These are phyloP conservation scores for Chrysanthemum lavandulifolium DNA, from an alignment of 129 eudicot genomes.

Conservation along the genomic window DNA sequence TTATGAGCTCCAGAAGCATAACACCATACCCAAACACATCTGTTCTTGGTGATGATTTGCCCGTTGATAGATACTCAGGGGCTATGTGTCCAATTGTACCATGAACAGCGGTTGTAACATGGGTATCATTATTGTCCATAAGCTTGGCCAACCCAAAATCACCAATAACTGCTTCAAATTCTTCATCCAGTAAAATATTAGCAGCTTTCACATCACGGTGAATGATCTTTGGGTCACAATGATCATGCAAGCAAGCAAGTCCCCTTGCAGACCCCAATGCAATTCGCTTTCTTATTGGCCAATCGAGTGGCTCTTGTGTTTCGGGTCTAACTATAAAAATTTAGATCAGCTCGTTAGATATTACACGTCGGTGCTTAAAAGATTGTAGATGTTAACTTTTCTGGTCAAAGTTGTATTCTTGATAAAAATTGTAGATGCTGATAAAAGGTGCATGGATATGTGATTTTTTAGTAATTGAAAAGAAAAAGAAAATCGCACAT, in stretches of 20 bases:
- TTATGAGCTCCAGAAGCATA: constrained; percentile 82
- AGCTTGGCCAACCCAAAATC: constrained; percentile 81
- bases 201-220: constrained; percentile 84
- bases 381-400: too few species aligned
- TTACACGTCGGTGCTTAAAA: too few species aligned
- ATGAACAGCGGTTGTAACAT: constrained; percentile 80
- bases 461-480: too few species aligned
- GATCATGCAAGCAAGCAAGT: constrained; percentile 73
- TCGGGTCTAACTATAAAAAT: too few species aligned
- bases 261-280: constrained; percentile 78
- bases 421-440: too few species aligned
- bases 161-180: constrained; percentile 71
- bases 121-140: constrained; percentile 77
- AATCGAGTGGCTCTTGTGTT: constrained; percentile 22
- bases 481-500: too few species aligned
- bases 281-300: constrained; percentile 58
- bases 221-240: constrained; percentile 72
- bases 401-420: too few species aligned
- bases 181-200: constrained; percentile 76
- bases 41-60: constrained; percentile 69
- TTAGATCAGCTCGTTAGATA: too few species aligned
- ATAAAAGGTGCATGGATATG: too few species aligned
- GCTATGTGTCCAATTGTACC: constrained; percentile 86
- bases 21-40: constrained; percentile 89
- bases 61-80: constrained; percentile 80